Base-by-base conservation (phyloP, 1,139 yeast genomes). In the Taphrina pruni region DNA sequence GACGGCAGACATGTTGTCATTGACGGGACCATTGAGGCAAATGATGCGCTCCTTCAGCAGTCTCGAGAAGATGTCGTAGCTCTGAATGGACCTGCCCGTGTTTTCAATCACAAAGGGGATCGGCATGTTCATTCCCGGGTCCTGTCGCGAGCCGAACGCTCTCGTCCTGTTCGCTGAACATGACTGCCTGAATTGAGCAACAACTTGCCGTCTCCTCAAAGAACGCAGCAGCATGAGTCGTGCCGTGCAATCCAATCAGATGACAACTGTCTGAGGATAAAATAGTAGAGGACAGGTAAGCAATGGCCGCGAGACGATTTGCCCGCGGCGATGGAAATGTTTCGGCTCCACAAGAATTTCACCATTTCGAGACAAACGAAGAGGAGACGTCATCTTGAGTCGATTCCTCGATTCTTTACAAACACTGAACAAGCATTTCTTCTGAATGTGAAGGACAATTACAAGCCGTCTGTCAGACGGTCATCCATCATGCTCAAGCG, bases 1-100 rank as follows among this genome's bases (percentile, higher is more conserved):
- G 3, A 75, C 69, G 17, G 80, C 75, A 3, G 80, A 75, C 65
- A 77, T 67, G 39, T 69, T 65, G 69, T 76, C 78, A 50, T 77
- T 75, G 41, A 70, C 71, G 7, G 75, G 72, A 6, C 79, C 79
- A 41, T 77, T 75, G 20, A 77, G 69, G 70, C 76, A 75, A 17
- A 77, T 76, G 67, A 77, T 77, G 36, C 79, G 71, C 52, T 77
- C 79, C 9, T 73, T 70, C 2, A 77, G 71, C 14, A 77, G 70
- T 69, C 74, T 70, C 55, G 73, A 70, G 55, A 72, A 73, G 58
- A 72, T 73, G 51, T 73, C 74, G 55, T 71, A 73, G 52, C 61
- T 68, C 48, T 56, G 60, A 14, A 68, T 39, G 11, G 66, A 66
- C 48, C 69, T 48, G n/a, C 70, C 70, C 70, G 70, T 67, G 54